A percentile compares a stretch with the other conserved stretches of the same genome.
phyloP scores from a whole-genome alignment of 108 stramenopile species.

The Discostella pseudostelligera region DNA sequence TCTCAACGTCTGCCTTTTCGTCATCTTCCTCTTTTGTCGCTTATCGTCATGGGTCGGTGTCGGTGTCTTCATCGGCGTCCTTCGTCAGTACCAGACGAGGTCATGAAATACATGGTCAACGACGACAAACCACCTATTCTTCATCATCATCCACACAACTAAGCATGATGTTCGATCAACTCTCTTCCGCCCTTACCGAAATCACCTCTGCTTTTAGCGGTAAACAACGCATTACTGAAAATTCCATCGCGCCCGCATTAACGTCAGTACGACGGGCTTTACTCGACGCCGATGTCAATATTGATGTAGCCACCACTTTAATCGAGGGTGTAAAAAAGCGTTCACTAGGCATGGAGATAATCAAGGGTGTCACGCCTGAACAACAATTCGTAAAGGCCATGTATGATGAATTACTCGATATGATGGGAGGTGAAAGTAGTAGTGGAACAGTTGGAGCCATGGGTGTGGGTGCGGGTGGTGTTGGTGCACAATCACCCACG shows the following conservation, averaged over 20 bases:
- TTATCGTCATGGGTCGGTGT: not conserved
- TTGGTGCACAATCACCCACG: slow-evolving; percentile 61
- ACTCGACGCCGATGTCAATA: slow-evolving; percentile 88
- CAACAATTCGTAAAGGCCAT: slow-evolving; percentile 95
- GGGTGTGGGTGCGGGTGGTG: slow-evolving; percentile 6
- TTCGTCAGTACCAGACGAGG: not conserved
- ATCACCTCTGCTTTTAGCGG: slow-evolving; percentile 71
- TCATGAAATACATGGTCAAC: no score
- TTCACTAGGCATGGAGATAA: slow-evolving; percentile 81
- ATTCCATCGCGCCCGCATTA: slow-evolving; percentile 72
- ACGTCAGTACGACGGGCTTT: slow-evolving; percentile 87
- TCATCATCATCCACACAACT: slow-evolving; percentile 21
- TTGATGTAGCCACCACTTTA: slow-evolving; percentile 86
- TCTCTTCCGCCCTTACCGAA: slow-evolving; percentile 67
- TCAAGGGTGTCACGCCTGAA: slow-evolving; percentile 87
- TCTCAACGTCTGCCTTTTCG: slow-evolving; percentile 15
- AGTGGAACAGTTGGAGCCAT: slow-evolving; percentile 9
- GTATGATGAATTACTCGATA: slow-evolving; percentile 92
- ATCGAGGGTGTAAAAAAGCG: slow-evolving; percentile 87
- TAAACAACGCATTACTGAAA: slow-evolving; percentile 80
- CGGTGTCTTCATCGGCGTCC: not conserved
- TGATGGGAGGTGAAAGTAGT: slow-evolving; percentile 84
- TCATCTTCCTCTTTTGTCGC: slow-evolving; percentile 4
- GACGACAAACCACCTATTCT: not conserved
- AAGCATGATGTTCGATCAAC: slow-evolving; percentile 89